A percentile compares a stretch with the other conserved stretches of the same genome.
Evolutionary conservation across 345 rosid species (phyloP).

Genomic region (Salix udensis): DNA sequence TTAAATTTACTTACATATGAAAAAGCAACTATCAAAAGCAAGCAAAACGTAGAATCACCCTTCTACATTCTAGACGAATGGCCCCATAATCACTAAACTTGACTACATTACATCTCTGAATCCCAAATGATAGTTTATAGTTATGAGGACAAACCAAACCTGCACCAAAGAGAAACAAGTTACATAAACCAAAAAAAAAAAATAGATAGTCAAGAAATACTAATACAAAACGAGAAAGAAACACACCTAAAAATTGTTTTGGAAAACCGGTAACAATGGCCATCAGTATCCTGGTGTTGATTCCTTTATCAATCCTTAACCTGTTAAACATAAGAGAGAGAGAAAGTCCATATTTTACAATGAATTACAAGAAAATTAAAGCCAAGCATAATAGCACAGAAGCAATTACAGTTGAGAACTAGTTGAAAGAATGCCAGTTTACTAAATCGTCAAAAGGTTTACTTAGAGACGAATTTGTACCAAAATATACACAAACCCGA

Average conservation of each 20-base stretch:
- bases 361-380: not conserved
- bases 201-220: too few relatives aligned
- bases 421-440: too few relatives aligned
- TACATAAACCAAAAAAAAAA: not conserved
- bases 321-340: not conserved
- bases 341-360: not conserved
- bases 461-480: not conserved
- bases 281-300: constrained; percentile 4
- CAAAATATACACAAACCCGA: not conserved
- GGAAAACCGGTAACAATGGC: constrained; percentile 16
- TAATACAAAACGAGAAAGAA: not conserved
- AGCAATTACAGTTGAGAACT: too few relatives aligned
- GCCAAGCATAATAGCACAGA: not conserved
- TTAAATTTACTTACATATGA: not conserved
- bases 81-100: constrained; percentile 2
- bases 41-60: constrained; percentile 9
- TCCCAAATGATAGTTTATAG: constrained; percentile 13
- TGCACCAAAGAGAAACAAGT: not conserved
- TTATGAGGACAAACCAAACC: constrained; percentile 24
- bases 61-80: not conserved
- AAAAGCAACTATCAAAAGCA: not conserved
- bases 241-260: constrained; percentile 29
- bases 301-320: not conserved
- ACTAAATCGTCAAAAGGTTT: not conserved
- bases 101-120: constrained; percentile 13